These are phyloP conservation scores for Penicillium decumbens DNA, from an alignment of 2,329 filamentous ascomycete species.

Conservation along the genomic window DNA sequence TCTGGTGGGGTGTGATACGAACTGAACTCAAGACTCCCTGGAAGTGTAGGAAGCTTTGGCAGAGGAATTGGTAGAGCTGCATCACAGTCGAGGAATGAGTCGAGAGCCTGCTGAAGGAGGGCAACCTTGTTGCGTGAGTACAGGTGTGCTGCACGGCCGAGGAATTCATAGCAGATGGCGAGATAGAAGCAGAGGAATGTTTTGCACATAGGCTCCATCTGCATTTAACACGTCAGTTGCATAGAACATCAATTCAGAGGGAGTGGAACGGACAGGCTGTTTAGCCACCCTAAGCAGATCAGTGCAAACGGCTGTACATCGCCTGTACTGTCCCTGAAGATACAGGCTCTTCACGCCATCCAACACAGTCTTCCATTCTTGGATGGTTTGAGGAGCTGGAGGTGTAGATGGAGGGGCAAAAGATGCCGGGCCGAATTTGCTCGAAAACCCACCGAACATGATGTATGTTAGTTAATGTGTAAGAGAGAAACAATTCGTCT, in stretches of 20 bases:
- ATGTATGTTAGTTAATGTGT: not conserved
- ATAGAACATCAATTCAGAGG: not conserved
- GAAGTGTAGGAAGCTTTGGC: not conserved
- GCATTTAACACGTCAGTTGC: constrained; percentile 3
- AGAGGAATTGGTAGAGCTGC: constrained; percentile 24
- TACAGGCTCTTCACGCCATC: constrained; percentile 36
- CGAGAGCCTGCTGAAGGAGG: constrained; percentile 39
- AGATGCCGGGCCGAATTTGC: constrained; percentile 16
- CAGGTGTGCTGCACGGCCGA: constrained; percentile 46
- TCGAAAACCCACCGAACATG: constrained; percentile 17
- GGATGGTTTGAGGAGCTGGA: constrained; percentile 16
- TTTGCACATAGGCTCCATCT: constrained; percentile 35
- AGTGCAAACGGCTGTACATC: constrained; percentile 34
- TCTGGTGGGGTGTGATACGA: not conserved
- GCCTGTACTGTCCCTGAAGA: constrained; percentile 38
- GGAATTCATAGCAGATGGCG: constrained; percentile 44
- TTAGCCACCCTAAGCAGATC: constrained; percentile 28
- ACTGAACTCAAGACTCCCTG: not conserved
- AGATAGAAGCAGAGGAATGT: constrained; percentile 47
- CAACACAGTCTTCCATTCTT: constrained; percentile 35
- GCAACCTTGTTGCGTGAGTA: constrained; percentile 44
- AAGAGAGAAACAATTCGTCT: not conserved
- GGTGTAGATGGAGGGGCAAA: constrained; percentile 17
- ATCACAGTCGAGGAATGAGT: constrained; percentile 37
- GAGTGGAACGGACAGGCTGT: constrained; percentile 24